Conservation (phyloP, 2,329 filamentous ascomycete genomes). For the Colletotrichum caudatum region DNA sequence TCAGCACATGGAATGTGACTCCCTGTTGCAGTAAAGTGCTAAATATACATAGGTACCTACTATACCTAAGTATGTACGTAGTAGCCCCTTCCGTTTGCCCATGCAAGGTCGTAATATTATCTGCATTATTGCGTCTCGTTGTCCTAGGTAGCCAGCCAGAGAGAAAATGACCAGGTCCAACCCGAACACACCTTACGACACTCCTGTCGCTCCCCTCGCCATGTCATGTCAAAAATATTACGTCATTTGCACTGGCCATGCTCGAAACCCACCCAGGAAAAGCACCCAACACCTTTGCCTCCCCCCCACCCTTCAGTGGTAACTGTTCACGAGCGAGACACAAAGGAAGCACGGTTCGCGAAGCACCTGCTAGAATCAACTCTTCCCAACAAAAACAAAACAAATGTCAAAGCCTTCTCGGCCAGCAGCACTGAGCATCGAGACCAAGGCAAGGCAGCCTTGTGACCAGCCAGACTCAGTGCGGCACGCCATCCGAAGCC, state of each 20-base stretch:
- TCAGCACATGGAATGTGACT: constrained; percentile 21
- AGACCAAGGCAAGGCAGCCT: constrained; percentile 38
- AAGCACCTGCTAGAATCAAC: constrained; percentile 3
- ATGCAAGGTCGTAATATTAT: constrained; percentile 23
- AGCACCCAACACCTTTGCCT: constrained; percentile 3
- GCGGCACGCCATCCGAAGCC: constrained; percentile 39
- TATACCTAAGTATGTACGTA: no score
- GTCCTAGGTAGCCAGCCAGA: background rate
- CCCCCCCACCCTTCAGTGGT: background rate
- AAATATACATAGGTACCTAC: background rate
- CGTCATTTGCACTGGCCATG: constrained; percentile 30
- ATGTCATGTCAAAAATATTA: constrained; percentile 1
- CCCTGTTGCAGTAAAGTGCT: constrained; percentile 12
- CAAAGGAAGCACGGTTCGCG: background rate
- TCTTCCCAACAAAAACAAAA: constrained; percentile 25
- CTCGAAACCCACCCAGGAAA: constrained; percentile 18
- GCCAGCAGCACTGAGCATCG: constrained; percentile 5
- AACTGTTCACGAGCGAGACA: constrained; percentile 23
- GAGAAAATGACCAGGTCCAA: background rate
- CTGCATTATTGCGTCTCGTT: constrained; percentile 22
- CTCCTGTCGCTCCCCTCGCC: constrained; percentile 1
- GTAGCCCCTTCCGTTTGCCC: background rate
- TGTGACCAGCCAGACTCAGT: constrained; percentile 40
- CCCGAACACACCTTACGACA: background rate
- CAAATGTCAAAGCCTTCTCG: background rate